These are phyloP conservation scores for Ephemerocybe angulata DNA, from an alignment of 768 basidiomycete genomes.

Conservation along the genomic window DNA sequence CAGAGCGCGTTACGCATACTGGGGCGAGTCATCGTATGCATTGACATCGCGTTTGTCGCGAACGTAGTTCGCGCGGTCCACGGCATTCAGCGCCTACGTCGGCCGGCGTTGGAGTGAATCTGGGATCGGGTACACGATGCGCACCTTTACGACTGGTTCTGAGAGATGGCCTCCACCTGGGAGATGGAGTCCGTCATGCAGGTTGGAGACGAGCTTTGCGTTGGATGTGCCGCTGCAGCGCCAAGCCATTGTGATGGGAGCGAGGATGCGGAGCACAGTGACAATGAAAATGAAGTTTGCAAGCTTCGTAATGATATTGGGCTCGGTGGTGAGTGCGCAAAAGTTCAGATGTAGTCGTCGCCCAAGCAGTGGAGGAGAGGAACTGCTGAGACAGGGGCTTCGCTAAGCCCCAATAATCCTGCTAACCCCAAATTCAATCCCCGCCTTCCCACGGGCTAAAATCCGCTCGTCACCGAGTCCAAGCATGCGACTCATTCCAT, in stretches of 20 bases:
- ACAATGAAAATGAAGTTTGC: too few species aligned
- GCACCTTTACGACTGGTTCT: constrained; percentile 52
- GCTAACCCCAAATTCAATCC: neutral
- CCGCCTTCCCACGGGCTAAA: neutral
- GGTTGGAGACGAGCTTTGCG: constrained; percentile 66
- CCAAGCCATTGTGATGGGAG: constrained; percentile 67
- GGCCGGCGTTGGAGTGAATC: neutral
- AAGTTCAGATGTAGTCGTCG: too few species aligned
- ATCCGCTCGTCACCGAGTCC: neutral
- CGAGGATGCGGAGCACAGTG: neutral
- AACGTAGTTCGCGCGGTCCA: constrained; percentile 73
- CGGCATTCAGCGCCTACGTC: constrained; percentile 60
- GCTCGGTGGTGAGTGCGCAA: too few species aligned
- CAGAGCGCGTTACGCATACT: constrained; percentile 47
- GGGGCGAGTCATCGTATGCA: constrained; percentile 81
- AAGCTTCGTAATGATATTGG: too few species aligned
- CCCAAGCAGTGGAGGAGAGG: too few species aligned
- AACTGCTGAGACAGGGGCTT: too few species aligned
- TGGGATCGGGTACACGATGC: constrained; percentile 14
- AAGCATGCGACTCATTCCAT: neutral
- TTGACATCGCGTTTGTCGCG: constrained; percentile 30
- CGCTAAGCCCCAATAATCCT: too few species aligned
- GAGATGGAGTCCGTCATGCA: constrained; percentile 54
- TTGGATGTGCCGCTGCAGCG: constrained; percentile 68
- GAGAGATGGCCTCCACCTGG: constrained; percentile 51